Evolutionary conservation across 345 rosid genomes (phyloP).

Genomic region (Theobroma cacao): DNA sequence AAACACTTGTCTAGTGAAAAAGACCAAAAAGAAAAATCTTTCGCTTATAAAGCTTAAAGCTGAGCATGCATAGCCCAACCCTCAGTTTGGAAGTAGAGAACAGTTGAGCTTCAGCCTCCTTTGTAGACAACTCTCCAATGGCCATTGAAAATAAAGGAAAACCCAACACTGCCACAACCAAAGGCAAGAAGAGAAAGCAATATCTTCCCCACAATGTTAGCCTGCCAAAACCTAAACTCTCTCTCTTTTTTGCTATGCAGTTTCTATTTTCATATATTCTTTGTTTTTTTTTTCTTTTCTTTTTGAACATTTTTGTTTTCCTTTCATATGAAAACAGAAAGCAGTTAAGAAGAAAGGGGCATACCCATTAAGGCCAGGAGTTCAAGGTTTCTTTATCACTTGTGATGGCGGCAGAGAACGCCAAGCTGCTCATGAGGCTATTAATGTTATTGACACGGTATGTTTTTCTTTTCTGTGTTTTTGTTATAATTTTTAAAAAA

Average conservation of each 20-base stretch:
- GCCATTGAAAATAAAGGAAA: constrained; percentile 40
- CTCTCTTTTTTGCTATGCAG: not conserved
- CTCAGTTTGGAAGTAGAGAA: not conserved
- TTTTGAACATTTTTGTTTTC: not conserved
- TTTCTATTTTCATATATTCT: not conserved
- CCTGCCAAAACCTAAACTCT: not conserved
- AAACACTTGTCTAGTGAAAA: too few species aligned
- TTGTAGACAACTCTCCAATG: constrained; percentile 30
- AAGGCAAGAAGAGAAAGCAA: constrained; percentile 75
- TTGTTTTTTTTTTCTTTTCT: not conserved
- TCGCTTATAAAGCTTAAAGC: too few species aligned
- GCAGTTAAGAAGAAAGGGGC: constrained; percentile 84
- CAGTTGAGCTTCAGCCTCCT: not conserved
- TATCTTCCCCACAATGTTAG: constrained; percentile 70
- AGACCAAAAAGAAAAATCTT: too few species aligned
- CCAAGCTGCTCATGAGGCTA: constrained; percentile 86
- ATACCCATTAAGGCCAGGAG: constrained; percentile 81
- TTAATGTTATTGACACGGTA: constrained; percentile 83
- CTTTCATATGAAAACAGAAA: constrained; percentile 38
- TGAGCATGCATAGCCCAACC: not conserved
- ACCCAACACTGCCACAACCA: constrained; percentile 18
- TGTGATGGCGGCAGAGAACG: constrained; percentile 92
- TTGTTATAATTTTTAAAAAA: not conserved
- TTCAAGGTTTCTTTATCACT: constrained; percentile 84
- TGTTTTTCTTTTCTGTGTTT: constrained; percentile 18